phyloP scores from a whole-genome alignment of 305 asterid genomes.

The Fraxinus nigra region DNA sequence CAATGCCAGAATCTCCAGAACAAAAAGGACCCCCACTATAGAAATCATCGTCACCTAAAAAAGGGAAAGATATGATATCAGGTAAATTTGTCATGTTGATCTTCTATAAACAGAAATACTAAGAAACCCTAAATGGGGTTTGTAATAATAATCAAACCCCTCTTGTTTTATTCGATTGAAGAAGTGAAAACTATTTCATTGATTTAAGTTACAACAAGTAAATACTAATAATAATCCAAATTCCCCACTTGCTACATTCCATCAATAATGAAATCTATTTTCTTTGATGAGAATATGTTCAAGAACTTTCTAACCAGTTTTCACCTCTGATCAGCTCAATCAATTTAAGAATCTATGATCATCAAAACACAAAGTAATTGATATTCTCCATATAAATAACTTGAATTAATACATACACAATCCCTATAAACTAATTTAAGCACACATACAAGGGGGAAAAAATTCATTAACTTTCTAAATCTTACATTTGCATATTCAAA shows the following conservation, averaged over 20 bases:
- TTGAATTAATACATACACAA: not conserved
- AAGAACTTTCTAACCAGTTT: not conserved
- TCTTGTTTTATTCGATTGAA: not conserved
- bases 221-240: not conserved
- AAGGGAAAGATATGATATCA: constrained; percentile 25
- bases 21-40: constrained; percentile 39
- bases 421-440: not conserved
- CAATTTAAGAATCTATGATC: not conserved
- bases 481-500: constrained; percentile 11
- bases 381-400: not conserved
- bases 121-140: not conserved
- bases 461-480: not conserved
- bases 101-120: constrained; percentile 15
- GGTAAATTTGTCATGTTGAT: not conserved
- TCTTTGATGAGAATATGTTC: constrained; percentile 1
- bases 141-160: not conserved
- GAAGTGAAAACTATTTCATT: constrained; percentile 1
- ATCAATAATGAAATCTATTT: constrained; percentile 6
- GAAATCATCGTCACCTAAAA: constrained; percentile 75
- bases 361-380: not conserved
- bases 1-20: constrained; percentile 56
- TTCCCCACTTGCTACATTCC: not conserved
- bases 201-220: not conserved
- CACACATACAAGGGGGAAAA: not conserved
- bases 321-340: not conserved